Evolutionary conservation across 495 filamentous ascomycete genomes (phyloP).

Genomic region (Aspergillus campestris): DNA sequence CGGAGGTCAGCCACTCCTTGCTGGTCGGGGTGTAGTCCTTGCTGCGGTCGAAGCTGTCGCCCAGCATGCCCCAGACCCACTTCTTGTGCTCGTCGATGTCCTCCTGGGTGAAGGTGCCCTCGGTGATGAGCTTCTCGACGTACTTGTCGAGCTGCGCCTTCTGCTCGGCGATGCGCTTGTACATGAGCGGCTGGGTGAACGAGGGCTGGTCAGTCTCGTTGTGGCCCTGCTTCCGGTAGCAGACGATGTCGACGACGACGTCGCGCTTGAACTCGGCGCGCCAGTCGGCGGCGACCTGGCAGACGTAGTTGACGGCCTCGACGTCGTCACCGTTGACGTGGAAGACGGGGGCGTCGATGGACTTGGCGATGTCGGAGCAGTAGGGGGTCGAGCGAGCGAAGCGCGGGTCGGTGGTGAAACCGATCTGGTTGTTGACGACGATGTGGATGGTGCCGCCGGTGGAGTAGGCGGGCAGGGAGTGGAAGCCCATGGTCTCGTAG

Average conservation of each 20-base stretch:
- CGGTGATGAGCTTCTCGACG: constrained; percentile 75
- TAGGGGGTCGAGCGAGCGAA: constrained; percentile 96
- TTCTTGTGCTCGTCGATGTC: constrained; percentile 98
- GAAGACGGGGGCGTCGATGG: constrained; percentile 96
- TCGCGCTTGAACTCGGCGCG: constrained; percentile 96
- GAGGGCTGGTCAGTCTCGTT: constrained; percentile 99
- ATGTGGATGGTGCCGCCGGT: constrained; percentile 97
- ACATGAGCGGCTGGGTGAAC: constrained; percentile 99
- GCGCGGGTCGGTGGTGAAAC: constrained; percentile 98
- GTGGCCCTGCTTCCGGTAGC: constrained; percentile 98
- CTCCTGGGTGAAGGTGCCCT: constrained; percentile 91
- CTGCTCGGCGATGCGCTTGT: constrained; percentile 86
- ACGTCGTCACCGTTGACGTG: constrained; percentile 98
- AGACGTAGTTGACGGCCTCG: constrained; percentile 96
- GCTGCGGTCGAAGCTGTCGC: constrained; percentile 91
- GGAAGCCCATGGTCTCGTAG: constrained; percentile 97
- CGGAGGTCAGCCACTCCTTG: constrained; percentile 96
- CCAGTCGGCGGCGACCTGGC: constrained; percentile 93
- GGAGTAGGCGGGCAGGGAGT: constrained; percentile 87
- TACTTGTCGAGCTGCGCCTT: constrained; percentile 78
- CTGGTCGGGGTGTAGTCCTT: constrained; percentile 95
- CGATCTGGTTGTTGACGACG: constrained; percentile 99
- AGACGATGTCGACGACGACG: constrained; percentile 95
- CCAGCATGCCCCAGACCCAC: constrained; percentile 99
- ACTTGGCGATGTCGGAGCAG: constrained; percentile 98